Percentiles rank a stretch among this genome's conserved stretches.
phyloP scores from a whole-genome alignment of 257 asterid genomes.

The Plantago major region DNA sequence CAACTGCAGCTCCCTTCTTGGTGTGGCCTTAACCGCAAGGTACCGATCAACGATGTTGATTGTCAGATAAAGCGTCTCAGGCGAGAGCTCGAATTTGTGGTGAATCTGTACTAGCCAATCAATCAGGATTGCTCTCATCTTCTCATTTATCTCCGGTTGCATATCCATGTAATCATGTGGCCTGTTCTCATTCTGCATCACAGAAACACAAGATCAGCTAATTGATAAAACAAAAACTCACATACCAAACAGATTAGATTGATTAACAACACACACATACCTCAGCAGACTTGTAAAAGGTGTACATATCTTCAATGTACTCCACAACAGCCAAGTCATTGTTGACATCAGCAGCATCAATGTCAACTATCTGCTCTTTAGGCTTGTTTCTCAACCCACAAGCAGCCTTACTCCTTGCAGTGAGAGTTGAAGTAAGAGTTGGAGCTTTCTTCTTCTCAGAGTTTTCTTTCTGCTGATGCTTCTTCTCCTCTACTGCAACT shows the following conservation, averaged over 20 bases:
- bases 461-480: constrained; percentile 17
- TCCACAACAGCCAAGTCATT: constrained; percentile 82
- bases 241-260: background rate
- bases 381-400: constrained; percentile 49
- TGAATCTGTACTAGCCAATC: constrained; percentile 92
- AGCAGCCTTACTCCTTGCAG: constrained; percentile 95
- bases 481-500: constrained; percentile 32
- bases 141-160: constrained; percentile 69
- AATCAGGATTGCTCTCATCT: constrained; percentile 76
- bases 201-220: background rate
- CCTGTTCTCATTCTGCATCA: constrained; percentile 59
- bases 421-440: constrained; percentile 73
- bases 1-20: constrained; percentile 69
- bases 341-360: constrained; percentile 71
- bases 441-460: constrained; percentile 49
- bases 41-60: constrained; percentile 74
- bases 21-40: constrained; percentile 40
- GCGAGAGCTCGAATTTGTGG: constrained; percentile 71
- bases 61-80: constrained; percentile 84
- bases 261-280: constrained; percentile 19
- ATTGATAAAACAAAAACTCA: background rate
- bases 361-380: constrained; percentile 44
- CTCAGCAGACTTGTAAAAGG: constrained; percentile 76
- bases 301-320: constrained; percentile 82
- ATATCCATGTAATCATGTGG: constrained; percentile 63